Percentiles rank a stretch among this genome's conserved stretches.
These are phyloP conservation scores for Penicillium corylophilum DNA, from an alignment of 2,329 filamentous ascomycete species.

Conservation along the genomic window DNA sequence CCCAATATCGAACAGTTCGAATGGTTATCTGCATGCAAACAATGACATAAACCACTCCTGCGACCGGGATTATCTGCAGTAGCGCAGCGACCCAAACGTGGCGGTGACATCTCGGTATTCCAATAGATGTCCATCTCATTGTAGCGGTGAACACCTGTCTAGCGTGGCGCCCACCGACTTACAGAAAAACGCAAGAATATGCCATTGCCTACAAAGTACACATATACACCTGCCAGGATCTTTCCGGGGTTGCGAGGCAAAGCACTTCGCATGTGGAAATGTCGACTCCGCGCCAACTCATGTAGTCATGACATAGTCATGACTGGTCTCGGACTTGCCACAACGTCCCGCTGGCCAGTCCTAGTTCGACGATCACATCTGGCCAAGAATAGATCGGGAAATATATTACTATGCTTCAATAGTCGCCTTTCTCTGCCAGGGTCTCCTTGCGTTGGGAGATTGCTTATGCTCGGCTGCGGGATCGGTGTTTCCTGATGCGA, in stretches of 20 bases:
- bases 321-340: neutral
- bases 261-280: neutral
- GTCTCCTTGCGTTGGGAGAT: neutral
- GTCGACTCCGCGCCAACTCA: neutral
- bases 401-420: neutral
- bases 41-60: conserved; percentile 6
- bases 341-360: neutral
- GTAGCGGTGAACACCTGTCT: conserved; percentile 23
- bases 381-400: conserved; percentile 5
- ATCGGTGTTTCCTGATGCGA: neutral
- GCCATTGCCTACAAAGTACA: too few relatives aligned
- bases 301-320: neutral
- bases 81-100: conserved; percentile 22
- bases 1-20: neutral
- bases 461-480: neutral
- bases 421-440: neutral
- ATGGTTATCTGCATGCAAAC: neutral
- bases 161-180: conserved; percentile 2
- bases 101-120: conserved; percentile 20
- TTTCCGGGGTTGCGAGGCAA: neutral
- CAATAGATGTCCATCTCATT: neutral
- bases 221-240: too few relatives aligned
- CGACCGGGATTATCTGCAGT: conserved; percentile 20
- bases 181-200: too few relatives aligned
- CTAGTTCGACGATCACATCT: neutral